phyloP scores from a whole-genome alignment of 768 basidiomycete genomes.

The Termitomyces sp. region DNA sequence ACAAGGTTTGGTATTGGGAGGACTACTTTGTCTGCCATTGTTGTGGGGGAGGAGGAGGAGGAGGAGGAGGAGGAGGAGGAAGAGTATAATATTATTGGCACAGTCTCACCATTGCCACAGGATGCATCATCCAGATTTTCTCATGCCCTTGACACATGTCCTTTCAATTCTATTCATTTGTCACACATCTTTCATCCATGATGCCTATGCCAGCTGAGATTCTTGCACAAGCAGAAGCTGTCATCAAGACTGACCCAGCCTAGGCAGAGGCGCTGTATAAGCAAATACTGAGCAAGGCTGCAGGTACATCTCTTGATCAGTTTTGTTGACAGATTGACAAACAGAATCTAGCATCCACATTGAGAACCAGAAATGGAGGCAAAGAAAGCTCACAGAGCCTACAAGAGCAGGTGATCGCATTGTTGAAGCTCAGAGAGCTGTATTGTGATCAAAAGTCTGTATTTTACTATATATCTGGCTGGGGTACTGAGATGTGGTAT shows the following conservation, averaged over 20 bases:
- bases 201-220: conserved; percentile 39
- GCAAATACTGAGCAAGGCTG: conserved; percentile 55
- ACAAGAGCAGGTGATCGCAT: conserved; percentile 80
- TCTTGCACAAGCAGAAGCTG: conserved; percentile 62
- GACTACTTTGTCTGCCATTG: conserved; percentile 83
- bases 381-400: conserved; percentile 48
- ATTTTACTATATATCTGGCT: too few species aligned
- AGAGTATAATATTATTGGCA: too few species aligned
- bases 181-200: not conserved
- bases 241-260: conserved; percentile 51
- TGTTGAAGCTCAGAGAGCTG: conserved; percentile 82
- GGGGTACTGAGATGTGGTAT: too few species aligned
- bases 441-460: conserved; percentile 80
- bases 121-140: conserved; percentile 40
- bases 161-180: too few species aligned
- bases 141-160: not conserved
- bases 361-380: too few species aligned
- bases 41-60: conserved; percentile 16
- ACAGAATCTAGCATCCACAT: too few species aligned
- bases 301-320: too few species aligned
- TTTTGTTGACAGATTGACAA: too few species aligned
- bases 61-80: too few species aligned
- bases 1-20: conserved; percentile 85
- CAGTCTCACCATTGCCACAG: too few species aligned
- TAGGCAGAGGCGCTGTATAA: conserved; percentile 77